A percentile compares a stretch with the other conserved stretches of the same genome.
These are phyloP conservation scores for Lathyrus aphaca DNA, from an alignment of 306 rosid species.

Conservation along the genomic window DNA sequence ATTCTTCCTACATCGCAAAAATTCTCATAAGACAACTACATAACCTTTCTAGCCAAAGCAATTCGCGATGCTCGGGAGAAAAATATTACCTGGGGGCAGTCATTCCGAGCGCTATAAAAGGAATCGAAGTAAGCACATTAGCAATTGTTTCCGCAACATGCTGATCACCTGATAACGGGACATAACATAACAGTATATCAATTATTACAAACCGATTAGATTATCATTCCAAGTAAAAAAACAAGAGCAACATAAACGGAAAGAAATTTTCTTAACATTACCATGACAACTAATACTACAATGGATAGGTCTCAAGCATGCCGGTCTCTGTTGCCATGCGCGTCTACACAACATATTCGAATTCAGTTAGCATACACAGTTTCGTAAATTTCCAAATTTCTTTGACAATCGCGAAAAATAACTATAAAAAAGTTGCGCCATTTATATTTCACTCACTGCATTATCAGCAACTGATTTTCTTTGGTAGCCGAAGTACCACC, in stretches of 20 bases:
- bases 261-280: constrained; percentile 39
- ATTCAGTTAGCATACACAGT: constrained; percentile 31
- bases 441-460: constrained; percentile 76
- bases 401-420: too few relatives aligned
- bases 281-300: constrained; percentile 61
- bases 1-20: constrained; percentile 68
- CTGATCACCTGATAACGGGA: constrained; percentile 64
- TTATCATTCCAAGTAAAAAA: constrained; percentile 26
- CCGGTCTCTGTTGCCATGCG: constrained; percentile 78
- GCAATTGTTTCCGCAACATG: constrained; percentile 71
- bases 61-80: constrained; percentile 34
- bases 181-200: constrained; percentile 9
- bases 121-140: constrained; percentile 90
- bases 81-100: constrained; percentile 76
- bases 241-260: constrained; percentile 15
- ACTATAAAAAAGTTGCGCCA: constrained; percentile 7
- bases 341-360: constrained; percentile 57
- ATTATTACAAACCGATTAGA: constrained; percentile 3
- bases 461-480: constrained; percentile 57
- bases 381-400: too few relatives aligned
- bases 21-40: constrained; percentile 31
- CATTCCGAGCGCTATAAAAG: constrained; percentile 83
- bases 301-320: constrained; percentile 79
- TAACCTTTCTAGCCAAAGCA: constrained; percentile 16
- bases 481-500: constrained; percentile 49